These are phyloP conservation scores for Emmonsiellopsis sp. DNA, from an alignment of 2,329 filamentous ascomycete genomes.

Conservation along the genomic window DNA sequence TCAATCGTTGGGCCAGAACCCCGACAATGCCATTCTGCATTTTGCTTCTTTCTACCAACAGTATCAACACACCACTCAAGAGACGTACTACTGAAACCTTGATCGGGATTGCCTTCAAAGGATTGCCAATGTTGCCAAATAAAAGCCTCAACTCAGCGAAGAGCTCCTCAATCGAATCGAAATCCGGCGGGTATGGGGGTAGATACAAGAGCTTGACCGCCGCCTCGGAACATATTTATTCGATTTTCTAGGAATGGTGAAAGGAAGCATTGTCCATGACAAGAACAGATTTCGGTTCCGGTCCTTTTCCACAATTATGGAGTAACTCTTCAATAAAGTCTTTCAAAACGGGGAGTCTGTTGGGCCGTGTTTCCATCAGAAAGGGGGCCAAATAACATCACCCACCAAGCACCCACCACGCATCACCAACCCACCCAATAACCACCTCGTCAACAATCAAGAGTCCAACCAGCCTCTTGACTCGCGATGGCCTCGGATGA, in stretches of 20 bases:
- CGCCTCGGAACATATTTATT: conserved; percentile 7
- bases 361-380: no score
- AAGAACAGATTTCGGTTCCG: conserved; percentile 23
- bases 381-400: no score
- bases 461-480: neutral
- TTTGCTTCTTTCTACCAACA: neutral
- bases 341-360: conserved; percentile 15
- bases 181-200: conserved; percentile 26
- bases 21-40: no score
- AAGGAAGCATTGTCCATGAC: conserved; percentile 17
- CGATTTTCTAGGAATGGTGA: conserved; percentile 5
- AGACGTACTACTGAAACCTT: conserved; percentile 12
- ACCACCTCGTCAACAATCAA: neutral
- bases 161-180: conserved; percentile 29
- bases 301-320: conserved; percentile 16
- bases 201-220: conserved; percentile 15
- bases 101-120: conserved; percentile 10
- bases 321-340: conserved; percentile 23
- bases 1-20: no score
- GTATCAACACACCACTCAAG: conserved; percentile 16
- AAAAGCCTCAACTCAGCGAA: conserved; percentile 26
- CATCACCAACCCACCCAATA: no score
- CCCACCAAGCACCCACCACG: no score
- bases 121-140: conserved; percentile 21
- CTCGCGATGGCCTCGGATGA: neutral